Evolutionary conservation across 257 asterid genomes (phyloP), one percentile per base, ranked within the genome.

Genomic region (Przewalskia tangutica): DNA sequence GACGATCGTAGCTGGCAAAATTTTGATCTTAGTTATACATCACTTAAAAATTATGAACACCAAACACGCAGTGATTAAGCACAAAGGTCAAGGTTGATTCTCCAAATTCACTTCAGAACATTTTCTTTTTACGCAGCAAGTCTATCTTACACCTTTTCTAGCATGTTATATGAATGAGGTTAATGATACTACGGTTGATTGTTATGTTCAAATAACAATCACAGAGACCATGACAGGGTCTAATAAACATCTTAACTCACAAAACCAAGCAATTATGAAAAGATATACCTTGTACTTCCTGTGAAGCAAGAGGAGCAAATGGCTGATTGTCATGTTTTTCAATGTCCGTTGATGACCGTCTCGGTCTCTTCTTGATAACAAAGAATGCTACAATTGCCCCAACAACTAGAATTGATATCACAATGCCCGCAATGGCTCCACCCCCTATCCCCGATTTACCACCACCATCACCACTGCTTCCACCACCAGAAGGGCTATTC

Each of bases 291-390:
- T 89, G 94, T 62, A 83, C 87, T 86, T 90, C 94, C 78, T 89
- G 92, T 8, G 93, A 85, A 83, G 91, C 87, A 86, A 86, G 93
- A 77, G 98, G 91, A 84, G 91, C 88, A 77, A 94, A 91, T 80
- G 92, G 93, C 88, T 88, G 97, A 85, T 89, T 88, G 81, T 88
- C 89, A 27, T 81, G 88, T 88, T 93, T 94, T 86, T 93, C 97
- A 4, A 91, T 85, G 77, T 91, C 97, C 0, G 86, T 58, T 27
- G 95, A 58, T 53, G 92, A 79, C 87, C 81, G 89, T 87, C 90
- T 90, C 4, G 93, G 86, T 84, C 94, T 89, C 83, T 85, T 86
- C 87, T 81, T 92, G 17, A 90, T 23, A 17, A 92, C 53, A 56
- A 92, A 90, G 87, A 91, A 88, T 11, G 94, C 93, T 16, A 44